phyloP scores from a whole-genome alignment of 768 basidiomycete genomes.

The Panaeolus cyanescens region DNA sequence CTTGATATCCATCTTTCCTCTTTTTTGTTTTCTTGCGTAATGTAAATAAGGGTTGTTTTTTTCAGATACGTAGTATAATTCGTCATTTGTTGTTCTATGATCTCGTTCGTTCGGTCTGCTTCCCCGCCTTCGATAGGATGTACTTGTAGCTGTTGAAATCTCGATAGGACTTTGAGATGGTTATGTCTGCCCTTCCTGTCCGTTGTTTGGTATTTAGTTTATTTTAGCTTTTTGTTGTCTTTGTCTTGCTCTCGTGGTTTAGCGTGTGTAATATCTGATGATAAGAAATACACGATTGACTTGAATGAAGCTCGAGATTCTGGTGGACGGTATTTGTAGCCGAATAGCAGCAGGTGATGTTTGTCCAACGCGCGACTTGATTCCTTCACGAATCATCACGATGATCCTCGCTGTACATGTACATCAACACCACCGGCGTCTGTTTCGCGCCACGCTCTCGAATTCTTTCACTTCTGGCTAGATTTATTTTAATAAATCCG shows the following conservation, averaged over 20 bases:
- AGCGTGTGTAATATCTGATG: not conserved
- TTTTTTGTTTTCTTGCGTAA: not conserved
- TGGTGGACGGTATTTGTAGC: not conserved
- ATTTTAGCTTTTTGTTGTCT: not conserved
- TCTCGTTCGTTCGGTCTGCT: not conserved
- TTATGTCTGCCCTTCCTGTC: not conserved
- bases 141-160: not conserved
- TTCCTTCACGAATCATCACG: not conserved
- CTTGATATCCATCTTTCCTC: not conserved
- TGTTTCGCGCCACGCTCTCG: not conserved
- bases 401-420: not conserved
- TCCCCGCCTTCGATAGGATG: not conserved
- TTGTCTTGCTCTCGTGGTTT: not conserved
- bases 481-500: not conserved
- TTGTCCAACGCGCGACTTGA: conserved; percentile 3
- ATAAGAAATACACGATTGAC: not conserved
- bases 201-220: not conserved
- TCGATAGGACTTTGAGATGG: not conserved
- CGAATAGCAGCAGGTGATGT: not conserved
- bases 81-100: too few relatives aligned
- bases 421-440: not conserved
- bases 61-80: not conserved
- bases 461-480: not conserved
- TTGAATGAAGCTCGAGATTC: too few relatives aligned
- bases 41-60: not conserved